A percentile compares a stretch with the other conserved stretches of the same genome.
These are phyloP conservation scores for Yamadazyma sp. DNA, from an alignment of 805 yeast species.

Conservation along the genomic window DNA sequence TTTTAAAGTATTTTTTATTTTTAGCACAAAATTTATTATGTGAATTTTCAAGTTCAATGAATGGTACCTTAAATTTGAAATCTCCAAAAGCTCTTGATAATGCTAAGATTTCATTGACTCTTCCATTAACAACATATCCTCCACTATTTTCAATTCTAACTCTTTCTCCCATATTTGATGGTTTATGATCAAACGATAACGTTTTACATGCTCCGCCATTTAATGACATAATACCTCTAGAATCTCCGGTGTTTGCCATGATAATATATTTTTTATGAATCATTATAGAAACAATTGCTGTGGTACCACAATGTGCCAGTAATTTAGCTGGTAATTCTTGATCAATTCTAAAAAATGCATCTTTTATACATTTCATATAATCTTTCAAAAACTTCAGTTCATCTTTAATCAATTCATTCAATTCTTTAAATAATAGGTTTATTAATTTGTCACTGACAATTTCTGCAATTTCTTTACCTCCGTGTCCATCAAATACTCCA, in stretches of 20 bases:
- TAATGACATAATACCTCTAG: constrained; percentile 58
- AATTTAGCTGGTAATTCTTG: constrained; percentile 24
- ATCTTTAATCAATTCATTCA: constrained; percentile 15
- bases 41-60: constrained; percentile 22
- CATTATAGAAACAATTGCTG: constrained; percentile 34
- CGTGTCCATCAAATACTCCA: constrained; percentile 83
- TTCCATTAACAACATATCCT: constrained; percentile 32
- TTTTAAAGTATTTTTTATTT: constrained; percentile 18
- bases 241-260: constrained; percentile 75
- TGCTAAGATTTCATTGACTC: constrained; percentile 44
- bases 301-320: constrained; percentile 40
- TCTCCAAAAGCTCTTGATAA: constrained; percentile 46
- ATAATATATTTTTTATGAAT: constrained; percentile 38
- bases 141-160: constrained; percentile 41
- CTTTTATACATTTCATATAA: constrained; percentile 22
- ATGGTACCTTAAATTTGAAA: constrained; percentile 39
- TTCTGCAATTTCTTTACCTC: constrained; percentile 62
- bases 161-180: constrained; percentile 41
- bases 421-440: constrained; percentile 25
- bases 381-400: constrained; percentile 11
- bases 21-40: constrained; percentile 30
- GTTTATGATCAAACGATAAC: constrained; percentile 43
- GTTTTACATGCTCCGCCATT: constrained; percentile 59
- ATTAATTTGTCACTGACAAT: constrained; percentile 47
- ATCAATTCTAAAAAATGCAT: constrained; percentile 38